A percentile compares a stretch with the other conserved stretches of the same genome.
These are phyloP conservation scores for Trichoderma lentiforme DNA, from an alignment of 2,329 filamentous ascomycete species.

Conservation along the genomic window DNA sequence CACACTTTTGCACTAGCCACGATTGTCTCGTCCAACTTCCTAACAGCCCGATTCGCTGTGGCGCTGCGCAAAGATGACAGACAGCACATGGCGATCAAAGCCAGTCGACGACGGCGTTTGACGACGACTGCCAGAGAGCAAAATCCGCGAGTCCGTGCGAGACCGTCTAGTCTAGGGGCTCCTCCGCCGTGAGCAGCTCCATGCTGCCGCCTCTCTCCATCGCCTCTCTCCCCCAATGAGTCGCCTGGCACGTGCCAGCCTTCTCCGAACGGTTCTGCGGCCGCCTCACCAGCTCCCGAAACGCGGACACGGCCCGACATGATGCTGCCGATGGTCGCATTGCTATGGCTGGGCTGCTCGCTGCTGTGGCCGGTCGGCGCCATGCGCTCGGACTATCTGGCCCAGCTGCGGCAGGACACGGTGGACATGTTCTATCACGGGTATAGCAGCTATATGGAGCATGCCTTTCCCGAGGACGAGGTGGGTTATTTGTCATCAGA, in stretches of 20 bases:
- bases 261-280: slow-evolving; percentile 12
- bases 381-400: slow-evolving; percentile 56
- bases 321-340: slow-evolving; percentile 28
- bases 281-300: slow-evolving; percentile 3
- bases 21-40: neutral
- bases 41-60: neutral
- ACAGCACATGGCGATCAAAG: slow-evolving; percentile 1
- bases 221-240: slow-evolving; percentile 25
- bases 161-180: neutral
- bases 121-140: neutral
- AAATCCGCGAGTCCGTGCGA: neutral
- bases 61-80: slow-evolving; percentile 19
- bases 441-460: slow-evolving; percentile 87
- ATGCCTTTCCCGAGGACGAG: slow-evolving; percentile 96
- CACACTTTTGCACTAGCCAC: slow-evolving; percentile 15
- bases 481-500: slow-evolving; percentile 34
- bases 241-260: slow-evolving; percentile 23
- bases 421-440: slow-evolving; percentile 94
- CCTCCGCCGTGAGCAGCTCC: neutral
- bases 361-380: slow-evolving; percentile 44
- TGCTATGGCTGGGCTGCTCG: slow-evolving; percentile 29
- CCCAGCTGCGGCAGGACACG: slow-evolving; percentile 56
- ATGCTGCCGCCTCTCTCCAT: slow-evolving; percentile 11
- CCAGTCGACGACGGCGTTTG: slow-evolving; percentile 2
- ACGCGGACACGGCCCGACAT: slow-evolving; percentile 23